Evolutionary conservation across 2,329 filamentous ascomycete genomes (phyloP), one percentile per base, ranked within the genome.

Genomic region (Ophiostoma sp.): DNA sequence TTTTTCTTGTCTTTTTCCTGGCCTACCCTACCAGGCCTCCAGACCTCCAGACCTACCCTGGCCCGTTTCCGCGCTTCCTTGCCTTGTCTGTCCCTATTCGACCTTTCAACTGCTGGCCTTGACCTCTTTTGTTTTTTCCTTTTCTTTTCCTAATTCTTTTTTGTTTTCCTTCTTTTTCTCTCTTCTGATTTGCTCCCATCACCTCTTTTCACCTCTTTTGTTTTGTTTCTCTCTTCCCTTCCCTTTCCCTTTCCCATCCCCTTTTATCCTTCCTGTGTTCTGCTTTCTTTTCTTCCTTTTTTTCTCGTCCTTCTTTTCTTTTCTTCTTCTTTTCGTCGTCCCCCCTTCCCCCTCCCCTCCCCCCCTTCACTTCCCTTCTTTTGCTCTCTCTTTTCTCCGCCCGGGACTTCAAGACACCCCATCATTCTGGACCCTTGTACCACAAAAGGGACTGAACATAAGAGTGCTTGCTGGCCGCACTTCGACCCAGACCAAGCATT

Each of bases 381-480:
- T n/a, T 41, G 31, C 7, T 33, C 35, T 39, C 27, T 52, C 27
- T 68, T 69, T 23, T 67, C 62, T 57, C 52, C 3, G 57, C 66
- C 64, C 65, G 65, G 48, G 62, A 33, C 68, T 52, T 68, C 70
- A 68, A 64, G 23, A 52, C 33, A 66, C 72, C 69, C 70, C 52
- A 17, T 62, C 54, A 20, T 33, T 36, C 57, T 31, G 54, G 41
- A 68, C 71, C 71, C 68, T 68, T 52, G 71, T 67, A 67, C 41
- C 27, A 69, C 52, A 27, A 57, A 57, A 57, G 52, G 52, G 52
- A 57, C 23, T 31, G 52, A 44, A 62, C 65, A 57, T 27, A 65
- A 23, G 60, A 65, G 31, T 36, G 60, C 60, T 35, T 65, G 60
- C 17, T 39, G 60, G 31, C 60, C 60, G 33, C 60, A 65, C 60